Evolutionary conservation across 768 basidiomycete genomes (phyloP).

Genomic region (Pleurotus djamor): DNA sequence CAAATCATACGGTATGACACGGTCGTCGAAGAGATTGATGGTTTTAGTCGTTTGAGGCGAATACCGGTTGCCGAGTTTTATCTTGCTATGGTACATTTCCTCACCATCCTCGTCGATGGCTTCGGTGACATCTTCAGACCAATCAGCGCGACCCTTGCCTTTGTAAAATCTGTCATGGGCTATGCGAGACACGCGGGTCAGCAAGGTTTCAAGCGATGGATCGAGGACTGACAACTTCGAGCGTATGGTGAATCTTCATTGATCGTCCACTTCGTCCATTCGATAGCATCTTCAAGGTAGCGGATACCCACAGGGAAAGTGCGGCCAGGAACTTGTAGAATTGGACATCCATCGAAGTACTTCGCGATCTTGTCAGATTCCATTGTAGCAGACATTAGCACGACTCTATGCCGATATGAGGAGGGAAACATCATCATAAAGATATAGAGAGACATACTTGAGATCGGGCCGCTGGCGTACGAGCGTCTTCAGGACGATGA

Average conservation of each 20-base stretch:
- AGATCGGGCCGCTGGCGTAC: constrained; percentile 74
- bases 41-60: constrained; percentile 72
- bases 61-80: constrained; percentile 77
- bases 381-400: constrained; percentile 96
- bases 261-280: constrained; percentile 77
- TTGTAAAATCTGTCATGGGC: constrained; percentile 65
- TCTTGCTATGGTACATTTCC: constrained; percentile 32
- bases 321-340: constrained; percentile 86
- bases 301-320: constrained; percentile 89
- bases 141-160: constrained; percentile 63
- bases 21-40: constrained; percentile 84
- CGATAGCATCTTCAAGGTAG: constrained; percentile 90
- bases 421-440: not conserved
- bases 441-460: constrained; percentile 47
- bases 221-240: constrained; percentile 49
- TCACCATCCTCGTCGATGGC: constrained; percentile 63
- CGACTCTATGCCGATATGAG: constrained; percentile 49
- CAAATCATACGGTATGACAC: constrained; percentile 88
- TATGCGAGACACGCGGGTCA: constrained; percentile 19
- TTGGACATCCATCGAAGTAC: constrained; percentile 87
- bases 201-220: not conserved
- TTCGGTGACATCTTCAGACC: constrained; percentile 69
- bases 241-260: constrained; percentile 82
- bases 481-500: constrained; percentile 89
- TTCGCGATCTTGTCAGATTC: constrained; percentile 87